phyloP scores from a whole-genome alignment of 805 yeast species.

The Naumovozyma dairenensis region DNA sequence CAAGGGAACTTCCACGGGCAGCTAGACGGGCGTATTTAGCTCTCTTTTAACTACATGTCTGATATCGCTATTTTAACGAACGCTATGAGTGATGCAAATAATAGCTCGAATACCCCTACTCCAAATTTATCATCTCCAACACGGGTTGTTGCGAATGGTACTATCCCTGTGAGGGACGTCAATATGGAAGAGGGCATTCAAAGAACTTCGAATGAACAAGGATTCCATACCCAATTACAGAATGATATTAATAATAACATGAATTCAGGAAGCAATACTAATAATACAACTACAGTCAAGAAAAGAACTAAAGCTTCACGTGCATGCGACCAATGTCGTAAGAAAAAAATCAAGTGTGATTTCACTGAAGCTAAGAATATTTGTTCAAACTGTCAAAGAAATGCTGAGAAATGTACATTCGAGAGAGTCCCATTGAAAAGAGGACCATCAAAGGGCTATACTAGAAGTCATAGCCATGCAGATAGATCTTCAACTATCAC shows the following conservation, averaged over 20 bases:
- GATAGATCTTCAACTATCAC: too few species aligned
- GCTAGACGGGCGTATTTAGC: too few species aligned
- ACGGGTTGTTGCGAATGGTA: background rate
- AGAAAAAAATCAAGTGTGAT: conserved; percentile 64
- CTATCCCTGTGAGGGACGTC: too few species aligned
- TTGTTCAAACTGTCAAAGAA: conserved; percentile 58
- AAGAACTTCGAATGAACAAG: too few species aligned
- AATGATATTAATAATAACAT: background rate
- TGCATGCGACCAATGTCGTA: conserved; percentile 73
- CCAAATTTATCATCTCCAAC: background rate
- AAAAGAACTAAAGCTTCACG: conserved; percentile 66
- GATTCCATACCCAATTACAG: too few species aligned
- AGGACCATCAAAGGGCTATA: conserved; percentile 71
- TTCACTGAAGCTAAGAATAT: conserved; percentile 43
- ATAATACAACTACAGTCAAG: conserved; percentile 19
- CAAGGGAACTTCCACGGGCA: too few species aligned
- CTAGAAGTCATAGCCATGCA: conserved; percentile 31
- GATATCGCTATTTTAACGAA: background rate
- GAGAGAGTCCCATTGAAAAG: conserved; percentile 65
- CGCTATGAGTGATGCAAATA: background rate
- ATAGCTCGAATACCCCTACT: background rate
- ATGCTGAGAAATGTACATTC: conserved; percentile 53
- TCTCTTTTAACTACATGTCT: too few species aligned
- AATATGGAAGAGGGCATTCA: too few species aligned
- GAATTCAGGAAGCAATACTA: background rate